These are phyloP conservation scores for Lodderomyces jiufengensis DNA, from an alignment of 1,139 yeast genomes.

Conservation along the genomic window DNA sequence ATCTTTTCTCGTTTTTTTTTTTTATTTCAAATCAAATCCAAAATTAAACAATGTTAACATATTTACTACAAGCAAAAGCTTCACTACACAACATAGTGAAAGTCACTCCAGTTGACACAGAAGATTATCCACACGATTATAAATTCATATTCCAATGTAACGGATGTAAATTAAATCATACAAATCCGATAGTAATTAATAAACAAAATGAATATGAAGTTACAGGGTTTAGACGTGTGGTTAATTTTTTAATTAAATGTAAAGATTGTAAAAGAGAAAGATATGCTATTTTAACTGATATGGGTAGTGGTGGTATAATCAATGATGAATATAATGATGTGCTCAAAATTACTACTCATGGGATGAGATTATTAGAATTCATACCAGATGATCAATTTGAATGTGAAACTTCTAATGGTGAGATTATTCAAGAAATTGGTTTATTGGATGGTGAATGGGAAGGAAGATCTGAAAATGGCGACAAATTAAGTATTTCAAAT, in stretches of 20 bases:
- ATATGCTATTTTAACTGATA: constrained; percentile 29
- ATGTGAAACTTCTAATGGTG: constrained; percentile 51
- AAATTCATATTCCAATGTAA: constrained; percentile 63
- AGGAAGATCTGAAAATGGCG: constrained; percentile 80
- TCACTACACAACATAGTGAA: constrained; percentile 59
- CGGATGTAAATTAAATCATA: constrained; percentile 69
- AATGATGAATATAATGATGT: constrained; percentile 33
- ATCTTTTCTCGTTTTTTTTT: no score
- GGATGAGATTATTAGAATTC: constrained; percentile 64
- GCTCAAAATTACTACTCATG: constrained; percentile 73
- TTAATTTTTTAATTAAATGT: constrained; percentile 75
- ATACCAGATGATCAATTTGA: constrained; percentile 63
- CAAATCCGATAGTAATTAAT: constrained; percentile 62
- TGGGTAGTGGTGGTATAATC: constrained; percentile 18
- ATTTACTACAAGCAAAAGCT: constrained; percentile 48
- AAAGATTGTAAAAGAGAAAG: constrained; percentile 48
- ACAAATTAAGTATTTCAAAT: constrained; percentile 76
- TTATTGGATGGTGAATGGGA: constrained; percentile 84
- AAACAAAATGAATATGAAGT: constrained; percentile 50
- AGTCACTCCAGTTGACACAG: constrained; percentile 57
- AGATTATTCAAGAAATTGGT: constrained; percentile 57
- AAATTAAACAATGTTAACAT: constrained; percentile 14
- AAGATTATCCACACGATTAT: constrained; percentile 63
- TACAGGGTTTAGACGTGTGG: constrained; percentile 68
- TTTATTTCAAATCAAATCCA: no score